Evolutionary conservation across 2,329 filamentous ascomycete genomes (phyloP), one percentile per base, ranked within the genome.

Genomic region (Cladosporium oxysporum): DNA sequence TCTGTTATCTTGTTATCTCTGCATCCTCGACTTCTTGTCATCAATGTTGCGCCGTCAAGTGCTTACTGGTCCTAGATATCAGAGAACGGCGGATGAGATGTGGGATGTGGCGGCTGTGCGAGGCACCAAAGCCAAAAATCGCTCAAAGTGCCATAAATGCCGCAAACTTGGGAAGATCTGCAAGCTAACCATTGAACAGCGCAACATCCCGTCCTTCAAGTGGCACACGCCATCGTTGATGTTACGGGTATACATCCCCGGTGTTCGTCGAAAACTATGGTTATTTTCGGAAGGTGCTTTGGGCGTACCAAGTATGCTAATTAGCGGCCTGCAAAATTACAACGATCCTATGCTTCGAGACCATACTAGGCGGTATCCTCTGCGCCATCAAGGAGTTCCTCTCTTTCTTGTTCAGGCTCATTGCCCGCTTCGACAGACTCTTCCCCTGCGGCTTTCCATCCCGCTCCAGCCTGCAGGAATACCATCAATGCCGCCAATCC

Each of bases 391-490:
- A 57, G n/a, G 12, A 57, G 23, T 16, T 29, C 50, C 16, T 55
- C 50, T 26, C 61, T 44, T 33, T 63, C 61, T 29, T 63, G 50
- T 44, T 55, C 50, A n/a, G 31, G 12, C 6, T 21, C 50, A 10
- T 28, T 31, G 18, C 6, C 28, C 33, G 16, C n/a, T 29, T 57
- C 26, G 16, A 21, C 12, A 26, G 37, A 26, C 58, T 73, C 72
- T 37, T 72, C 74, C 44, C 74, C 72, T 23, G 69, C 68, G 8
- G 57, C 58, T 16, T 77, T 75, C 85, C 85, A 88, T 2, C 87
- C 87, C 1, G 86, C 86, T 0, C 82, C 82, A 5, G 86, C 86
- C 71, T 89, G 87, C 18, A 87, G 74, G 2, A 83, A 69, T 1
- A 83, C 77, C 69, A 85, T 83, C 2, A 80, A 58, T 14, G 84